phyloP scores from a whole-genome alignment of 441 rosid species.

The Pelargonium fulgidum region DNA sequence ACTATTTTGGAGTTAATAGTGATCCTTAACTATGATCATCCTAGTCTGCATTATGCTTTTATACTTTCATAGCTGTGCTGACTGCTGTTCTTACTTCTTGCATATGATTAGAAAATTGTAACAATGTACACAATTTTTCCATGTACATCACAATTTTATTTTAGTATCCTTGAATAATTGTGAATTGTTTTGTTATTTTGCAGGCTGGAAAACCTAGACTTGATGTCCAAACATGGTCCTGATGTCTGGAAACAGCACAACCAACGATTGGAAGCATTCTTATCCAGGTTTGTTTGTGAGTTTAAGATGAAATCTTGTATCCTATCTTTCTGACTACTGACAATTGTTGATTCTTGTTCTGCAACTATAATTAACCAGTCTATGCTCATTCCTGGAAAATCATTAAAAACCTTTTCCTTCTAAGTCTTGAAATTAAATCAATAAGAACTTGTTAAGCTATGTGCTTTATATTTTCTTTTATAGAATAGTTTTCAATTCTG shows the following conservation, averaged over 20 bases:
- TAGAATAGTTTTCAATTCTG: too few species aligned
- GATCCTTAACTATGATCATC: too few species aligned
- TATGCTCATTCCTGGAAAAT: too few species aligned
- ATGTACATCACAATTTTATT: too few species aligned
- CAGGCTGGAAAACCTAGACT: slow-evolving; percentile 91
- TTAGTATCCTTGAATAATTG: slow-evolving; percentile 8
- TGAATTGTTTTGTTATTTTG: slow-evolving; percentile 15
- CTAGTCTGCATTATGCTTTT: too few species aligned
- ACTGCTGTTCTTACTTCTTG: too few species aligned
- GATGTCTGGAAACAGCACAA: slow-evolving; percentile 79
- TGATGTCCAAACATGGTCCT: slow-evolving; percentile 78
- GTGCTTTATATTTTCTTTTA: too few species aligned
- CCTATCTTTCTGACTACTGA: background rate
- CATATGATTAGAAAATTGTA: too few species aligned
- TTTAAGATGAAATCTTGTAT: slow-evolving; percentile 10
- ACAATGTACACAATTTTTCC: too few species aligned
- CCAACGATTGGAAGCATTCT: slow-evolving; percentile 51
- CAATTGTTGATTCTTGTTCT: too few species aligned
- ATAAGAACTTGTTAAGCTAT: background rate
- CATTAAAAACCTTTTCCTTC: background rate
- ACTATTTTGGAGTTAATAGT: background rate
- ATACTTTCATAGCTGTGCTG: too few species aligned
- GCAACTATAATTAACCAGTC: too few species aligned
- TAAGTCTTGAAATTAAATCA: background rate
- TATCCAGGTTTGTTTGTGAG: slow-evolving; percentile 46